phyloP scores from a whole-genome alignment of 1,284 basidiomycete genomes.

The Erythrobasidium hasegawianum region DNA sequence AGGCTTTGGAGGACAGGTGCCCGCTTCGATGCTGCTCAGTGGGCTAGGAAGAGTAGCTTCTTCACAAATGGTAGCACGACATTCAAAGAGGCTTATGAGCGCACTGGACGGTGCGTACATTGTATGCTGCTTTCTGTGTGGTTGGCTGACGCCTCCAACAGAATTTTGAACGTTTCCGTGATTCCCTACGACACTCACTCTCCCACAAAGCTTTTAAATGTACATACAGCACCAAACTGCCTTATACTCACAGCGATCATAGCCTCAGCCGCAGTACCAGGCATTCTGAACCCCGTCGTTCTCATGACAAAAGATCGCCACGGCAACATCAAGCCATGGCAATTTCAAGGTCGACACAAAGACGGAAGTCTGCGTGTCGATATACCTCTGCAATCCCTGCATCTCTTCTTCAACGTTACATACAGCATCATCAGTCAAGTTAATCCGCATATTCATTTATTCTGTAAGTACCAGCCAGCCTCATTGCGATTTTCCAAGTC shows the following conservation, averaged over 20 bases:
- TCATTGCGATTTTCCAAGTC: too few relatives aligned
- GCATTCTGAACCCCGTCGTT: constrained; percentile 64
- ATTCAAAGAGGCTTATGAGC: constrained; percentile 89
- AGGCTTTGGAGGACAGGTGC: constrained; percentile 86
- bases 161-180: constrained; percentile 87
- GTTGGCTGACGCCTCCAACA: constrained; percentile 45
- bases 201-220: constrained; percentile 91
- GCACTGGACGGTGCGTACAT: constrained; percentile 62
- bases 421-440: constrained; percentile 93
- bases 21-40: constrained; percentile 81
- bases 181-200: constrained; percentile 54
- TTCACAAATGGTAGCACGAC: constrained; percentile 93
- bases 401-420: constrained; percentile 63
- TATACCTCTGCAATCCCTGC: constrained; percentile 64
- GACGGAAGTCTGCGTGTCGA: constrained; percentile 89
- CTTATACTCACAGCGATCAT: constrained; percentile 58
- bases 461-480: too few relatives aligned
- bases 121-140: not conserved
- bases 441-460: constrained; percentile 97
- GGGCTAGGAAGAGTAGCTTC: constrained; percentile 89
- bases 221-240: constrained; percentile 87
- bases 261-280: constrained; percentile 78
- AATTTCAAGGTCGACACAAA: constrained; percentile 45
- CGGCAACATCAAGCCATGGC: constrained; percentile 69
- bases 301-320: constrained; percentile 70